phyloP scores from a whole-genome alignment of 2,329 filamentous ascomycete species.

The Penicillium sp. region DNA sequence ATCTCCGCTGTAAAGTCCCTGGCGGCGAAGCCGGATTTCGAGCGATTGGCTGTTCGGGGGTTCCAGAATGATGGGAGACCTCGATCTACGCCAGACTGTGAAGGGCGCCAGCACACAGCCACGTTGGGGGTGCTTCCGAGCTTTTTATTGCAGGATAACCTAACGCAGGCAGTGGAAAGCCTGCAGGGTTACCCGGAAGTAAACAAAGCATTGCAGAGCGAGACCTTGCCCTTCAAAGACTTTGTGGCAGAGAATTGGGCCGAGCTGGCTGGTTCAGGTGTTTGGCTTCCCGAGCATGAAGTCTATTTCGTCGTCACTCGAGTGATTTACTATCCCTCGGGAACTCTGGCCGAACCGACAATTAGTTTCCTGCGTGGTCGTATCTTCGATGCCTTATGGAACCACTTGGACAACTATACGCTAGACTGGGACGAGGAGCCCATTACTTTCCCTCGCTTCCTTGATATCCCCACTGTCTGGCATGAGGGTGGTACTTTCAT shows the following conservation, averaged over 20 bases:
- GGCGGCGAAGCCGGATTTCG: not conserved
- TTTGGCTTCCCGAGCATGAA: slow-evolving; percentile 24
- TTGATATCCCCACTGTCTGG: slow-evolving; percentile 26
- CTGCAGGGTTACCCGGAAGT: slow-evolving; percentile 21
- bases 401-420: slow-evolving; percentile 25
- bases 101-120: slow-evolving; percentile 19
- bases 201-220: slow-evolving; percentile 18
- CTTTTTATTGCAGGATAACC: slow-evolving; percentile 9
- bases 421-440: slow-evolving; percentile 24
- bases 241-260: slow-evolving; percentile 22
- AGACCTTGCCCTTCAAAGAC: slow-evolving; percentile 7
- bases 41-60: not conserved
- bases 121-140: slow-evolving; percentile 22
- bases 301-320: slow-evolving; percentile 24
- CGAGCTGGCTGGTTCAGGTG: slow-evolving; percentile 23
- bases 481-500: slow-evolving; percentile 20
- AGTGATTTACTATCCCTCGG: slow-evolving; percentile 24
- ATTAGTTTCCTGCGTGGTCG: slow-evolving; percentile 32
- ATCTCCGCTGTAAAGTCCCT: not conserved
- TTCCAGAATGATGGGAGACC: slow-evolving; percentile 5
- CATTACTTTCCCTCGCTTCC: slow-evolving; percentile 25
- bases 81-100: slow-evolving; percentile 6
- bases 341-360: slow-evolving; percentile 19
- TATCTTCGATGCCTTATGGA: slow-evolving; percentile 29
- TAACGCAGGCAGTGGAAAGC: slow-evolving; percentile 20